These are phyloP conservation scores for Salix koriyanagi DNA, from an alignment of 345 rosid genomes.

Conservation along the genomic window DNA sequence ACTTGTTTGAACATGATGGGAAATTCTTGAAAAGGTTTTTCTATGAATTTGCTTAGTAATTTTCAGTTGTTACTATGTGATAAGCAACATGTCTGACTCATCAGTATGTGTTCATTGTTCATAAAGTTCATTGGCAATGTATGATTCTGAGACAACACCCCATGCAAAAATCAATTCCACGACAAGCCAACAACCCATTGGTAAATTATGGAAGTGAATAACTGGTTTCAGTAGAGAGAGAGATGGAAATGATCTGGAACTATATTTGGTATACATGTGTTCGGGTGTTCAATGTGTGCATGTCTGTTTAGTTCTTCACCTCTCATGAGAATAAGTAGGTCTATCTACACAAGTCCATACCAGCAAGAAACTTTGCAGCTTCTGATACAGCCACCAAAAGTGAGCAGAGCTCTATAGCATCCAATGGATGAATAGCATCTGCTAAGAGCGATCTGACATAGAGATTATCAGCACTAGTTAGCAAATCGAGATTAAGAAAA, in stretches of 20 bases:
- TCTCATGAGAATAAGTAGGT: neutral
- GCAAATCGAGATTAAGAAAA: neutral
- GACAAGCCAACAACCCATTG: neutral
- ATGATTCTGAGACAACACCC: no score
- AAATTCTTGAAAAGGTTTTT: neutral
- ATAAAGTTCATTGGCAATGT: no score
- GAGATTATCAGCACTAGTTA: constrained; percentile 3
- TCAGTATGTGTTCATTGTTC: no score
- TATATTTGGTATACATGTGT: neutral
- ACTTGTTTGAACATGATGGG: neutral
- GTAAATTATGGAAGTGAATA: neutral
- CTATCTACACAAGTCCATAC: constrained; percentile 9
- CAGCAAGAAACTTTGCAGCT: constrained; percentile 27
- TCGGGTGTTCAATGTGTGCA: no score
- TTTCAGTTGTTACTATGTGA: neutral
- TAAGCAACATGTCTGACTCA: no score
- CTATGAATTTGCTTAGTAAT: neutral
- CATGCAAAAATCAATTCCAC: no score
- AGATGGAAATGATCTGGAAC: neutral
- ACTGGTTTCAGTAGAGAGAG: neutral
- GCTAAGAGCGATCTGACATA: constrained; percentile 20
- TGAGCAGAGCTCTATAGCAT: constrained; percentile 24
- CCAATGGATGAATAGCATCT: constrained; percentile 17
- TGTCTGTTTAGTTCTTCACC: neutral
- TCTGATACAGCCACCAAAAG: constrained; percentile 28